These are phyloP conservation scores for Echites panduratus DNA, from an alignment of 257 asterid species.

Conservation along the genomic window DNA sequence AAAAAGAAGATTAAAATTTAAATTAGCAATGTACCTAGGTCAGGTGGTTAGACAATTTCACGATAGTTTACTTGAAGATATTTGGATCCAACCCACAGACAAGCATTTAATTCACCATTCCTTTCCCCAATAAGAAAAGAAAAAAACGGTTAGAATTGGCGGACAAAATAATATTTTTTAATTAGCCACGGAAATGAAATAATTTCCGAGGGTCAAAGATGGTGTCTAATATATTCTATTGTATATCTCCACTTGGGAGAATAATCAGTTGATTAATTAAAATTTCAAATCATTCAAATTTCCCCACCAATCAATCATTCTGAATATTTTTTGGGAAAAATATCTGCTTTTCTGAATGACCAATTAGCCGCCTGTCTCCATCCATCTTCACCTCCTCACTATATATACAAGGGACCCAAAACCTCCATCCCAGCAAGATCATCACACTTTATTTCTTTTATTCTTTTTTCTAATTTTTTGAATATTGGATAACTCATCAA, in stretches of 20 bases:
- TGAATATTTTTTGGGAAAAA: background rate
- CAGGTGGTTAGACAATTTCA: no score
- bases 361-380: background rate
- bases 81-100: no score
- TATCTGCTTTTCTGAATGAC: background rate
- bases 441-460: background rate
- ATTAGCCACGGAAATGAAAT: no score
- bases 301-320: background rate
- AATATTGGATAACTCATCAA: no score
- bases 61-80: no score
- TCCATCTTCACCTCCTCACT: background rate
- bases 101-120: no score
- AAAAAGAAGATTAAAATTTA: no score
- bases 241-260: background rate
- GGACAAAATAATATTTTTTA: no score
- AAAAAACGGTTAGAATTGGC: background rate
- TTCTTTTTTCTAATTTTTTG: background rate
- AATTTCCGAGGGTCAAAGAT: background rate
- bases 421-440: background rate
- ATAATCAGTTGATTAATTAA: background rate
- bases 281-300: background rate
- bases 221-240: background rate
- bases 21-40: no score
- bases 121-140: no score
- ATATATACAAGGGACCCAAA: background rate